Conservation (phyloP, 225 moss, liverwort and hornwort genomes). For the Lunularia cruciata region DNA sequence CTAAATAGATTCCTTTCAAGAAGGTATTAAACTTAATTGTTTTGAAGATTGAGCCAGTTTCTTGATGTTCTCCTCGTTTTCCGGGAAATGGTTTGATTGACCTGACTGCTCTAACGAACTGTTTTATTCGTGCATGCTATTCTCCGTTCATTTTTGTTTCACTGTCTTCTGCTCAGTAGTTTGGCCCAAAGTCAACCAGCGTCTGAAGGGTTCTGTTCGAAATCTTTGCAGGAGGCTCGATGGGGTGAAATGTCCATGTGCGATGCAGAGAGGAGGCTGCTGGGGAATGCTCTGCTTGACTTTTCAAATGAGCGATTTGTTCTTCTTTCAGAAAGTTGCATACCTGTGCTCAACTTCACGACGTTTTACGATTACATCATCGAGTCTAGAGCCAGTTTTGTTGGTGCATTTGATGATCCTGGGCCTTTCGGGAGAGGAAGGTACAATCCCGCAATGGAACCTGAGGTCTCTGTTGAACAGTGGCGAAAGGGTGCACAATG, state of each 20-base stretch:
- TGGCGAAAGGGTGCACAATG: constrained; percentile 61
- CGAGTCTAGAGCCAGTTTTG: constrained; percentile 32
- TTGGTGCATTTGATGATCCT: constrained; percentile 47
- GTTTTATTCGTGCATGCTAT: no score
- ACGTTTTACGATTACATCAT: constrained; percentile 34
- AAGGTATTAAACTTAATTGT: no score
- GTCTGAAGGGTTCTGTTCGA: neutral
- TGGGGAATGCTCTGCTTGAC: constrained; percentile 54
- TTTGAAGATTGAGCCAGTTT: no score
- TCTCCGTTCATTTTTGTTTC: no score
- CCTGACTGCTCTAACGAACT: no score
- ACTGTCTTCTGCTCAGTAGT: no score
- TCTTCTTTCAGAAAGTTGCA: constrained; percentile 50
- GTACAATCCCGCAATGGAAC: constrained; percentile 36
- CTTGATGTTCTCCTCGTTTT: no score
- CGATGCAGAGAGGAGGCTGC: constrained; percentile 56
- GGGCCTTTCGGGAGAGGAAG: constrained; percentile 53
- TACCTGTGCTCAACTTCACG: constrained; percentile 45
- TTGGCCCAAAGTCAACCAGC: neutral
- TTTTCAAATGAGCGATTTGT: constrained; percentile 51
- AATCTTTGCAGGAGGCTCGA: constrained; percentile 31
- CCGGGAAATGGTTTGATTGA: no score
- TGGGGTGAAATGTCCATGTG: constrained; percentile 58
- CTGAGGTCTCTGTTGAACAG: constrained; percentile 39
- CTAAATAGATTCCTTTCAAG: no score